phyloP scores from a whole-genome alignment of 345 rosid genomes.

The Euphorbia lathyris region DNA sequence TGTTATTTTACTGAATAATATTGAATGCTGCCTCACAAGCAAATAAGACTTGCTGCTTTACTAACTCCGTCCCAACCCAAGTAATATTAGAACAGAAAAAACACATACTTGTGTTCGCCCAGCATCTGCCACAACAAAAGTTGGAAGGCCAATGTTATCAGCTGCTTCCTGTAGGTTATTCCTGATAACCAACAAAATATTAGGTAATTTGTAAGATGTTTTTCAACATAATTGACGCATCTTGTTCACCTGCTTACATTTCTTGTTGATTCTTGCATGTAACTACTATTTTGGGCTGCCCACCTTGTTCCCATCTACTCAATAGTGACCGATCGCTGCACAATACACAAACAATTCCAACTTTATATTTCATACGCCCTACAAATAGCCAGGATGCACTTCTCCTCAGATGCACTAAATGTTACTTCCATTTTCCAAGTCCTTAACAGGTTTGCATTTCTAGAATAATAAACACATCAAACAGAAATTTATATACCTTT shows the following conservation, averaged over 20 bases:
- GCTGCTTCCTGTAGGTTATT: constrained; percentile 74
- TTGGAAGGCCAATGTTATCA: constrained; percentile 74
- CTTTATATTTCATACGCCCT: not conserved
- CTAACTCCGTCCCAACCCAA: not conserved
- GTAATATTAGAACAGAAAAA: not conserved
- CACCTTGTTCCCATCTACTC: constrained; percentile 78
- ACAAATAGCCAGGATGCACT: not conserved
- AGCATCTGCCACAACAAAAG: constrained; percentile 95
- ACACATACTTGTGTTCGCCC: constrained; percentile 75
- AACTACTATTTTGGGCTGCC: constrained; percentile 88
- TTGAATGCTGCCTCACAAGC: too few relatives aligned
- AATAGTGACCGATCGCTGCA: constrained; percentile 65
- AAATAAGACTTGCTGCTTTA: not conserved
- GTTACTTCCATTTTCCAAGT: constrained; percentile 11
- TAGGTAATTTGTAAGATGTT: not conserved
- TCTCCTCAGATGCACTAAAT: not conserved
- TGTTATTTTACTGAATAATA: too few relatives aligned
- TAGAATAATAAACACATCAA: not conserved
- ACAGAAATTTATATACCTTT: constrained; percentile 42
- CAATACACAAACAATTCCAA: constrained; percentile 6
- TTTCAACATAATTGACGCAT: not conserved
- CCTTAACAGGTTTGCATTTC: not conserved
- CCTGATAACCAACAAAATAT: constrained; percentile 36
- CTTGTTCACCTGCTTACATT: constrained; percentile 63
- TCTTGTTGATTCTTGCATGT: constrained; percentile 81